Base-by-base conservation (phyloP, 2,329 filamentous ascomycete genomes). In the Sarocladiaceae sp. region DNA sequence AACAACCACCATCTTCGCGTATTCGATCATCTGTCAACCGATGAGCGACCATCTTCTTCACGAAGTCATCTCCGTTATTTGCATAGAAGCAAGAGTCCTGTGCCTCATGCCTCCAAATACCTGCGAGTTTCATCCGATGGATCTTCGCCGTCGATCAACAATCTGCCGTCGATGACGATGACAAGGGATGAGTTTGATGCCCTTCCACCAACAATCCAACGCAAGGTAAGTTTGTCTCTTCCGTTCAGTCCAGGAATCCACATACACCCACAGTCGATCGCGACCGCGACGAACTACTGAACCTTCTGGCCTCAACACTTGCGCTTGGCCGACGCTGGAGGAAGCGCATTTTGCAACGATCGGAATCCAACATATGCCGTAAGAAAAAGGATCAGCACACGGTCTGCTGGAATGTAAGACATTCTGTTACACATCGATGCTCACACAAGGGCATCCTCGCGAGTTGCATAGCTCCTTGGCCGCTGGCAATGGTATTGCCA, bases 201-300 rank as follows among this genome's bases (percentile, higher is more conserved):
- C 36, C 66, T 82, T 11, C 79, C 79, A 18, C 75, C 75, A 22
- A 77, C 77, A 15, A 71, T 83, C 51, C 72, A 77, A 60, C 72
- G 79, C 65, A 83, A 83, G 70, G 79, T 83, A 67, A 72, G 78
- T 70, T n/a, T 33, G 33, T 47, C 40, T 55, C 51, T 47, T 58
- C 18, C 31, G 36, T 28, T 33, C 15, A 36, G 46, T 49, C 48
- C 17, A 46, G 11, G 20, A 40, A 22, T 23, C 37, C 29, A 50
- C 47, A 52, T 57, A 28, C 46, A 46, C 29, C 7, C 40, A 47
- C 17, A 31, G 47, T 25, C 42, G 15, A 50, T 25, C 42, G 15
- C 26, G 18, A 42, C 44, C 26, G 33, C 8, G n/a, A 11, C 22
- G 26, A 48, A 48, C 28, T 33, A 48, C 44, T 39, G 44, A 51